A percentile compares a stretch with the other conserved stretches of the same genome.
Evolutionary conservation across 2,329 filamentous ascomycete species (phyloP).

Genomic region (Cladosporium sp.): DNA sequence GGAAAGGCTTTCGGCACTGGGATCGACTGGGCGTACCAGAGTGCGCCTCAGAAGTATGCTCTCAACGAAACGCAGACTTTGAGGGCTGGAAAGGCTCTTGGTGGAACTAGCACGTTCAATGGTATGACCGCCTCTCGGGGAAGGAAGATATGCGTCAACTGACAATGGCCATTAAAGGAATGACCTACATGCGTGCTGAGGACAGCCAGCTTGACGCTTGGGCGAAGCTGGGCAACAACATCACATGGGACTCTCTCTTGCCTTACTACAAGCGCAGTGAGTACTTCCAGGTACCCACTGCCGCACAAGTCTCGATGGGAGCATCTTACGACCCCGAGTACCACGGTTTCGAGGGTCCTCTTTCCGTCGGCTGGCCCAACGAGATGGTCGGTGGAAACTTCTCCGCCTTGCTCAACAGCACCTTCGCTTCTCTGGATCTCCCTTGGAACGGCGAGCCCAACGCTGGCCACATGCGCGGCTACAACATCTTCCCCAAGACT

Average conservation of each 20-base stretch:
- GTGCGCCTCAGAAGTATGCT: constrained; percentile 2
- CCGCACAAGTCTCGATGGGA: background rate
- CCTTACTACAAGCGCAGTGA: constrained; percentile 12
- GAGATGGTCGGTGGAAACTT: constrained; percentile 21
- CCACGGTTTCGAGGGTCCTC: background rate
- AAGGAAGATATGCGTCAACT: constrained; percentile 12
- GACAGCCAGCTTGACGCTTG: constrained; percentile 33
- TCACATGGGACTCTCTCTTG: constrained; percentile 1
- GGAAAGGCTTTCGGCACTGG: constrained; percentile 24
- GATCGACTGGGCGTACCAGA: constrained; percentile 47
- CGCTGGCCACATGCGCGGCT: constrained; percentile 2
- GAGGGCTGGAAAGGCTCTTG: constrained; percentile 29
- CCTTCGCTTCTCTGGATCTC: background rate
- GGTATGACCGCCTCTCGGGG: constrained; percentile 32
- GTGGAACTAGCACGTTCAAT: constrained; percentile 34
- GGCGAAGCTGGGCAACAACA: constrained; percentile 37
- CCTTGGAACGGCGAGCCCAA: constrained; percentile 8
- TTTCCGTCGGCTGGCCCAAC: constrained; percentile 14
- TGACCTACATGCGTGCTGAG: constrained; percentile 25
- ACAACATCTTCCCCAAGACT: constrained; percentile 11
- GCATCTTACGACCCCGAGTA: background rate
- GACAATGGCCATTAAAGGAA: constrained; percentile 9
- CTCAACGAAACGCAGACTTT: background rate
- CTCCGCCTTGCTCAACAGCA: background rate
- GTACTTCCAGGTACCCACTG: background rate